These are phyloP conservation scores for Wilcoxina mikolae DNA, from an alignment of 495 filamentous ascomycete genomes.

Conservation along the genomic window DNA sequence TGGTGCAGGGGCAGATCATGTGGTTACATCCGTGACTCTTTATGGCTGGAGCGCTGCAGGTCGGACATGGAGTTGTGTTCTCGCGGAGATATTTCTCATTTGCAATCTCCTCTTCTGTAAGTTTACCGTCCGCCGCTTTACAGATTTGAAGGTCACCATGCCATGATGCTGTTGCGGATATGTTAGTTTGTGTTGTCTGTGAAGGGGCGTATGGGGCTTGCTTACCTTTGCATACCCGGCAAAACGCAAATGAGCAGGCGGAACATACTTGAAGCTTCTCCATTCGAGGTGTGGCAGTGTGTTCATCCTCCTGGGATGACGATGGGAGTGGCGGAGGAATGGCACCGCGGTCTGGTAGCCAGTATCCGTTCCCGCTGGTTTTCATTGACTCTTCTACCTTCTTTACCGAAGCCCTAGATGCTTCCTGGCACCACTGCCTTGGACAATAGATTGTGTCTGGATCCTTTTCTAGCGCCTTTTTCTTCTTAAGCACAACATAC, in stretches of 20 bases:
- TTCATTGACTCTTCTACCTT: constrained; percentile 30
- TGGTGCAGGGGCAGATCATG: constrained; percentile 82
- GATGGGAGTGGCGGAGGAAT: constrained; percentile 14
- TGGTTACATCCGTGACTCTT: constrained; percentile 95
- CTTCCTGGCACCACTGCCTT: constrained; percentile 80
- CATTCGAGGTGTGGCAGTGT: background rate
- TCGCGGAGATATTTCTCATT: constrained; percentile 63
- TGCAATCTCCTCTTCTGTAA: constrained; percentile 70
- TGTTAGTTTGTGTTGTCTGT: constrained; percentile 30
- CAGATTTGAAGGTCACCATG: constrained; percentile 64
- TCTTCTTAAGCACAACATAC: constrained; percentile 79
- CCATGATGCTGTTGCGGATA: constrained; percentile 42
- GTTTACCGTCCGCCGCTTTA: constrained; percentile 45
- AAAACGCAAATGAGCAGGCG: constrained; percentile 86
- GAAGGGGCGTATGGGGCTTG: background rate
- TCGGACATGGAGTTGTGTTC: constrained; percentile 82
- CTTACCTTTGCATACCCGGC: constrained; percentile 44
- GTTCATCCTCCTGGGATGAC: background rate
- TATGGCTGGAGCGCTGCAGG: constrained; percentile 67
- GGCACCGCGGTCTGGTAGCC: constrained; percentile 35
- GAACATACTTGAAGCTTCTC: constrained; percentile 62
- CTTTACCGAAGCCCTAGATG: constrained; percentile 54
- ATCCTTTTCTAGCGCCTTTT: constrained; percentile 78
- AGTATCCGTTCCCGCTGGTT: constrained; percentile 38
- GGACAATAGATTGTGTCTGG: constrained; percentile 90